Percentiles rank a stretch among this genome's conserved stretches.
These are phyloP conservation scores for Arthrobotrys conoides DNA, from an alignment of 2,329 filamentous ascomycete genomes.

Conservation along the genomic window DNA sequence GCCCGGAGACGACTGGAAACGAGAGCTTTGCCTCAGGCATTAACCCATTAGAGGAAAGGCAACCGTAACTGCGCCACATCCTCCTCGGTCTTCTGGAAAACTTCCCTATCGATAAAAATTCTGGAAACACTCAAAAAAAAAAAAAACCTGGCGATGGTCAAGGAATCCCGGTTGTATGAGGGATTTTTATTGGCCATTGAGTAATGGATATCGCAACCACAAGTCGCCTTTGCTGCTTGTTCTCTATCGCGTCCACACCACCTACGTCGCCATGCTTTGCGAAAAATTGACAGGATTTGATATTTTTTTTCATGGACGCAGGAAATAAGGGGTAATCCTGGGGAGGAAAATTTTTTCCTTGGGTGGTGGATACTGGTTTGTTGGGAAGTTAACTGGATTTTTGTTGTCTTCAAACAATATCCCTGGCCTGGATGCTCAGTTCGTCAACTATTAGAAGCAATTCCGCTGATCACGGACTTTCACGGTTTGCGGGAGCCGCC, in stretches of 20 bases:
- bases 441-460: conserved; percentile 5
- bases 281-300: conserved; percentile 46
- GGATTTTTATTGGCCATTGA: conserved; percentile 59
- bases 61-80: conserved; percentile 51
- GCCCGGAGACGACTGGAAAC: conserved; percentile 43
- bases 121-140: conserved; percentile 34
- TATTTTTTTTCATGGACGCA: conserved; percentile 39
- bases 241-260: conserved; percentile 45
- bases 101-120: conserved; percentile 59
- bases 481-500: not conserved
- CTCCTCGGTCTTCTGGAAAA: conserved; percentile 51
- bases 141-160: conserved; percentile 4
- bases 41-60: conserved; percentile 48
- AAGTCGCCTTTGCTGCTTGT: not conserved
- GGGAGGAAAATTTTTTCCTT: conserved; percentile 30
- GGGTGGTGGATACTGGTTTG: conserved; percentile 31
- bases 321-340: conserved; percentile 56
- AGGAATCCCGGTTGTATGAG: conserved; percentile 51
- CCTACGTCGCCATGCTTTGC: conserved; percentile 54
- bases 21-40: conserved; percentile 49
- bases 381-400: conserved; percentile 37
- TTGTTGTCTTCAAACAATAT: conserved; percentile 25
- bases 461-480: not conserved
- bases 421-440: conserved; percentile 40
- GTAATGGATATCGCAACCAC: conserved; percentile 32